phyloP scores from a whole-genome alignment of 495 filamentous ascomycete genomes.

The Neurospora sp. region DNA sequence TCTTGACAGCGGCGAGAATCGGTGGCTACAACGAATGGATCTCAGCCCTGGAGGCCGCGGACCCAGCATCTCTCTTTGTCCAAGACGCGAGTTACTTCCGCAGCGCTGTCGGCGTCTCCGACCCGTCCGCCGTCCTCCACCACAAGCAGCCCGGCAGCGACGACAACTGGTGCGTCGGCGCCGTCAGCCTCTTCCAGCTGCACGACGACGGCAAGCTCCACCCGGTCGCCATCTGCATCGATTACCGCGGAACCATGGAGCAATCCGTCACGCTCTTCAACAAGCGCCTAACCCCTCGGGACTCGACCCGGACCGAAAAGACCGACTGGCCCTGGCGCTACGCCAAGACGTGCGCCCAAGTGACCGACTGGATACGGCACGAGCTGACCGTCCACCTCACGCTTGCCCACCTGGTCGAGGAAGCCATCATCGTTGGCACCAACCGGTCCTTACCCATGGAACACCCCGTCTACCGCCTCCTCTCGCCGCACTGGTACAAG shows the following conservation, averaged over 20 bases:
- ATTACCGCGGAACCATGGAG: constrained; percentile 31
- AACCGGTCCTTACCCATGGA: constrained; percentile 28
- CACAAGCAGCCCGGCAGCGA: constrained; percentile 11
- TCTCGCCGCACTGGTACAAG: constrained; percentile 39
- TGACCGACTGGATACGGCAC: constrained; percentile 39
- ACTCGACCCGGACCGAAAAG: constrained; percentile 23
- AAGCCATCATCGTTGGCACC: constrained; percentile 36
- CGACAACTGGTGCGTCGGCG: constrained; percentile 26
- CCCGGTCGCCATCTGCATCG: constrained; percentile 36
- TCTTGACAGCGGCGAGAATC: constrained; percentile 22
- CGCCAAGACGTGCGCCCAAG: constrained; percentile 40
- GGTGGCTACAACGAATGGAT: constrained; percentile 18
- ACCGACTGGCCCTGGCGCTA: constrained; percentile 43
- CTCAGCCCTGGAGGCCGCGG: constrained; percentile 14
- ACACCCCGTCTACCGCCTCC: constrained; percentile 30
- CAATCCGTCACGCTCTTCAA: constrained; percentile 40
- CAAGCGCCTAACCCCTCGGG: constrained; percentile 19
- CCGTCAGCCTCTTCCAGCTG: constrained; percentile 37
- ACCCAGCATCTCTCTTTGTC: constrained; percentile 26
- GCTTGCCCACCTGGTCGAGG: constrained; percentile 37
- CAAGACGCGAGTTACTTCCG: constrained; percentile 41
- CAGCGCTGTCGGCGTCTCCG: constrained; percentile 18
- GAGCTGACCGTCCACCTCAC: constrained; percentile 36
- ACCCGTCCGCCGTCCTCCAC: constrained; percentile 9
- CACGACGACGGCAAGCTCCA: constrained; percentile 32